phyloP scores from a whole-genome alignment of 2,329 filamentous ascomycete species.

The Ophiostoma triangulosporum region DNA sequence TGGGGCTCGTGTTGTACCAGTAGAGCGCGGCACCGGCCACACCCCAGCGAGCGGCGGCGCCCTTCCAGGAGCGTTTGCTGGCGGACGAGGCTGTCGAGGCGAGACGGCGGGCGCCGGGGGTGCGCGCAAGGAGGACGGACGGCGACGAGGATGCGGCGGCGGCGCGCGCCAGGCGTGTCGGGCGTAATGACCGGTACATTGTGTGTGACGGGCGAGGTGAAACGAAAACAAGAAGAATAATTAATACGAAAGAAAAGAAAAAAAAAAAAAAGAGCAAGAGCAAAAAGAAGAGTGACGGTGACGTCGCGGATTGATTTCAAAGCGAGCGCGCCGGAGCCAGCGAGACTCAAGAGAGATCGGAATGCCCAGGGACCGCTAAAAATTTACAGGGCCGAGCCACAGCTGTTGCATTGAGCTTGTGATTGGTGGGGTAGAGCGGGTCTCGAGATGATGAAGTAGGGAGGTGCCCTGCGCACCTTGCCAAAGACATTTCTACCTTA shows the following conservation, averaged over 20 bases:
- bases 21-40: constrained; percentile 67
- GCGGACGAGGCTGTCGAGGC: constrained; percentile 38
- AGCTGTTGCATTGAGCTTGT: background rate
- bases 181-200: constrained; percentile 42
- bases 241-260: constrained; percentile 2
- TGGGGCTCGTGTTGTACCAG: constrained; percentile 82
- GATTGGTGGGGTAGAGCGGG: background rate
- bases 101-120: constrained; percentile 33
- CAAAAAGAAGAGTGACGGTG: background rate
- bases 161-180: constrained; percentile 29
- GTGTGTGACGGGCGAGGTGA: background rate
- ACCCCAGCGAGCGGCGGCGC: constrained; percentile 57
- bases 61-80: constrained; percentile 73
- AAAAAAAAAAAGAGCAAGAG: background rate
- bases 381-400: constrained; percentile 7
- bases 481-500: too few relatives aligned
- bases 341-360: background rate
- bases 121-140: constrained; percentile 22
- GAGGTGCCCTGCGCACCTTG: too few relatives aligned
- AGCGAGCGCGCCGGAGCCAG: background rate
- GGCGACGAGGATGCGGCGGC: constrained; percentile 17
- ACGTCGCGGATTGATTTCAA: background rate
- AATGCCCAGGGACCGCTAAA: constrained; percentile 2
- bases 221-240: background rate
- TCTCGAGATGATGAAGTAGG: too few relatives aligned